A percentile compares a stretch with the other conserved stretches of the same genome.
phyloP scores from a whole-genome alignment of 306 rosid genomes.

The Senna siamea region DNA sequence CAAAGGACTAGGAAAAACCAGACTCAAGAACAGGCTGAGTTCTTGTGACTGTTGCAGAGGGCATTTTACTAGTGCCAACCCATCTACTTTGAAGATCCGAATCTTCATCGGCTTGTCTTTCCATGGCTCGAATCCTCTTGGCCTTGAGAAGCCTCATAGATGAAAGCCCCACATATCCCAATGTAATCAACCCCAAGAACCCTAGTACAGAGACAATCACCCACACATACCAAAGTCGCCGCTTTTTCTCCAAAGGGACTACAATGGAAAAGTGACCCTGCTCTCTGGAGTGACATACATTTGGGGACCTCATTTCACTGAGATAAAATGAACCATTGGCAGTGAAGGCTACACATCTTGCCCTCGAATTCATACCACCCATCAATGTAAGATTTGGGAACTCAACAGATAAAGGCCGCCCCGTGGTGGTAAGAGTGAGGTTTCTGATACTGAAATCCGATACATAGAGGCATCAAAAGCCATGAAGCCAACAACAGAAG shows the following conservation, averaged over 20 bases:
- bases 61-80: constrained; percentile 75
- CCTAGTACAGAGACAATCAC: constrained; percentile 61
- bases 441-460: constrained; percentile 45
- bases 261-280: constrained; percentile 75
- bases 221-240: constrained; percentile 56
- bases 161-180: constrained; percentile 54
- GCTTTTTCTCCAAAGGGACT: constrained; percentile 49
- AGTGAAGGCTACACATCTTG: constrained; percentile 58
- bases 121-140: constrained; percentile 73
- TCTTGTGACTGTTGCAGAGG: constrained; percentile 75
- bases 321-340: constrained; percentile 59
- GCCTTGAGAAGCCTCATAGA: constrained; percentile 48
- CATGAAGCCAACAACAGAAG: constrained; percentile 75
- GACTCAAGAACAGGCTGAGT: constrained; percentile 73
- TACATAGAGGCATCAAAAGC: constrained; percentile 78
- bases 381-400: constrained; percentile 48
- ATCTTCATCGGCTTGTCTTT: constrained; percentile 70
- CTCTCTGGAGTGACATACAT: constrained; percentile 55
- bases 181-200: constrained; percentile 40
- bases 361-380: constrained; percentile 41
- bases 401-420: constrained; percentile 57
- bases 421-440: constrained; percentile 62
- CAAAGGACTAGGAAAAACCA: constrained; percentile 39
- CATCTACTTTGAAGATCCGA: constrained; percentile 74
- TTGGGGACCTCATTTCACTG: constrained; percentile 51